A percentile compares a stretch with the other conserved stretches of the same genome.
These are phyloP conservation scores for Chernovozyma sophiae-reginae DNA, from an alignment of 1,139 yeast species.

Conservation along the genomic window DNA sequence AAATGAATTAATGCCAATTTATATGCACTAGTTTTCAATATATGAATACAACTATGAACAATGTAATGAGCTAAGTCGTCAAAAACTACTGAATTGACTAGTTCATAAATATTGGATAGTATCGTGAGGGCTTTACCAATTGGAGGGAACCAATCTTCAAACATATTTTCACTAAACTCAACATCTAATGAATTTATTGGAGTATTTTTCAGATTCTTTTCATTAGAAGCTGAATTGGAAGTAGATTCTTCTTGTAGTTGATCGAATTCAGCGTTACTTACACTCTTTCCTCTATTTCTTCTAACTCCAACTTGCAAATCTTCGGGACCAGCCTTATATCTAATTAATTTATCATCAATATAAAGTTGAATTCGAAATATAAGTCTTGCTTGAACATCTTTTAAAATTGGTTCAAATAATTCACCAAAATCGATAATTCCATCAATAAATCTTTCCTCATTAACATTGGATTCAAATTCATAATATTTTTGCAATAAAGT, in stretches of 20 bases:
- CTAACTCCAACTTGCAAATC: constrained; percentile 59
- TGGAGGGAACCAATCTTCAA: constrained; percentile 67
- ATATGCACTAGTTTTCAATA: constrained; percentile 53
- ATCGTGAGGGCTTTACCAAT: constrained; percentile 66
- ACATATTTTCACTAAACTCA: constrained; percentile 37
- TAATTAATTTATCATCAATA: constrained; percentile 63
- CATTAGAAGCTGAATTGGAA: constrained; percentile 7
- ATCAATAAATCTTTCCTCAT: constrained; percentile 17
- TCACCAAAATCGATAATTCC: constrained; percentile 45
- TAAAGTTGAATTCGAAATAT: constrained; percentile 74
- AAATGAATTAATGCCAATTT: constrained; percentile 34
- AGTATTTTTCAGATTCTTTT: neutral
- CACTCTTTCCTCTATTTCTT: constrained; percentile 22
- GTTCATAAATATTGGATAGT: constrained; percentile 73
- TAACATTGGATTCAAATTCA: constrained; percentile 52
- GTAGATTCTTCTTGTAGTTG: neutral
- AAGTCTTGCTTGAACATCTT: constrained; percentile 75
- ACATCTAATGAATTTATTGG: constrained; percentile 18
- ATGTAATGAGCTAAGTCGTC: constrained; percentile 88
- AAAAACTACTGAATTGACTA: constrained; percentile 71
- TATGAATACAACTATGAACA: constrained; percentile 67
- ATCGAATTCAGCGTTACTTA: neutral
- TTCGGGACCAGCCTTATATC: constrained; percentile 62
- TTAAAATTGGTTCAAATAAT: constrained; percentile 65
- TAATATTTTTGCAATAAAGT: constrained; percentile 65